Percentiles rank a stretch among this genome's conserved stretches.
Evolutionary conservation across 345 rosid species (phyloP).

Genomic region (Hevea brasiliensis): DNA sequence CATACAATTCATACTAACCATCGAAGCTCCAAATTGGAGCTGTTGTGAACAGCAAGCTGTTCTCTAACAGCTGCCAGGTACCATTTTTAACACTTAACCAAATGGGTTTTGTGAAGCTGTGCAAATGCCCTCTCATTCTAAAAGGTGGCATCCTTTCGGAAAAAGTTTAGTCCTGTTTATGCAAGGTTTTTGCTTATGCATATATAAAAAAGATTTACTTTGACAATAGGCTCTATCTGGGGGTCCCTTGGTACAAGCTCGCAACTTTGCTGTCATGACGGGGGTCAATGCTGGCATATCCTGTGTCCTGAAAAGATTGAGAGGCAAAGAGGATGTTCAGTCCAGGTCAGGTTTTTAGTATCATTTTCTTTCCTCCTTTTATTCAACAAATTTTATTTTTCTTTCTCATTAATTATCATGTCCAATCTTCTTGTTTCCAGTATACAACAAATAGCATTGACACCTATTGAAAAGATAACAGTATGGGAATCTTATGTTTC

Average conservation of each 20-base stretch:
- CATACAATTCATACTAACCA: too few species aligned
- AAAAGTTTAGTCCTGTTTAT: not conserved
- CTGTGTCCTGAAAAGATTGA: constrained; percentile 74
- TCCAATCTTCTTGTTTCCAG: not conserved
- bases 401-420: not conserved
- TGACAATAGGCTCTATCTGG: constrained; percentile 70
- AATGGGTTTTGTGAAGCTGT: too few species aligned
- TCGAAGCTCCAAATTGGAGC: too few species aligned
- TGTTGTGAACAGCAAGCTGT: too few species aligned
- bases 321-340: constrained; percentile 95
- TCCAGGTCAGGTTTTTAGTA: constrained; percentile 53
- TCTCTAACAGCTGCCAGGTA: too few species aligned
- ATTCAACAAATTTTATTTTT: not conserved
- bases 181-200: not conserved
- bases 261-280: constrained; percentile 90
- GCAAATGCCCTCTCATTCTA: not conserved
- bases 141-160: not conserved
- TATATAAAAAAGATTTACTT: not conserved
- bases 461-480: not conserved
- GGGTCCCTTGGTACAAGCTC: constrained; percentile 92
- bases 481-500: not conserved
- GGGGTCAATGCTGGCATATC: constrained; percentile 93
- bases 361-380: not conserved
- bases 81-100: too few species aligned
- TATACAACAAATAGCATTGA: not conserved